Base-by-base conservation (phyloP, 2,329 filamentous ascomycete species). In the Penicillium hesseltinei region DNA sequence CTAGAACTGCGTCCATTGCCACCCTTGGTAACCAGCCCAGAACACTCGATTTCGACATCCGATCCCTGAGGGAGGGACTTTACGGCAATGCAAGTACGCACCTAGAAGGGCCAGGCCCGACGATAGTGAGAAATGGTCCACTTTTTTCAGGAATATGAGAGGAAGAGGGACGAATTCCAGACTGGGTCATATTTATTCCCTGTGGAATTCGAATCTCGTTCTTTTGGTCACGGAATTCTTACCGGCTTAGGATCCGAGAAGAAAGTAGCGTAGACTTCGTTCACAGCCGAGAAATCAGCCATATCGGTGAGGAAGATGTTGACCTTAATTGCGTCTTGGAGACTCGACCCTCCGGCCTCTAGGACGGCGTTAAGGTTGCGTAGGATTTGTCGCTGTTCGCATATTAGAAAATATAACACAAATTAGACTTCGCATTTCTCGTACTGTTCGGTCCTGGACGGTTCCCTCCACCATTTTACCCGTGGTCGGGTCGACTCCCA, bases 231-330 rank as follows among this genome's bases (percentile, higher is more conserved):
- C 35, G 9, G 3, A 25, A 8, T 43, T 51, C 66, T 54, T 50
- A 70, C 70, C 27, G 69, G 69, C 58, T 65, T 67, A 2, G 66
- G 63, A 51, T 66, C 64, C 39, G 45, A 51, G 46, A 72, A 71
- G 35, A 63, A 63, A n/a, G 59, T 54, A 23, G 55, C 50, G 36
- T 94, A 96, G 73, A 91, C 88, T 68, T 82, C 81, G 78, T 96
- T 96, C 85, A 95, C 90, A 74, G 86, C 86, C 72, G 74, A 77
- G 66, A 88, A 89, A 69, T 88, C 79, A 42, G 79, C 76, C 85
- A 89, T 88, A 59, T 81, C 80, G 0, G 82, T 83, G 10, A 89
- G 70, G 69, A 84, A 89, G 48, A 88, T 78, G 64, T 88, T 88
- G 63, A 85, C 80, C 72, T 89, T 88, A 68, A 88, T 80, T 0